Evolutionary conservation across 148 eudicot genomes (phyloP), one percentile per base, ranked within the genome.

Genomic region (Simmondsia chinensis): DNA sequence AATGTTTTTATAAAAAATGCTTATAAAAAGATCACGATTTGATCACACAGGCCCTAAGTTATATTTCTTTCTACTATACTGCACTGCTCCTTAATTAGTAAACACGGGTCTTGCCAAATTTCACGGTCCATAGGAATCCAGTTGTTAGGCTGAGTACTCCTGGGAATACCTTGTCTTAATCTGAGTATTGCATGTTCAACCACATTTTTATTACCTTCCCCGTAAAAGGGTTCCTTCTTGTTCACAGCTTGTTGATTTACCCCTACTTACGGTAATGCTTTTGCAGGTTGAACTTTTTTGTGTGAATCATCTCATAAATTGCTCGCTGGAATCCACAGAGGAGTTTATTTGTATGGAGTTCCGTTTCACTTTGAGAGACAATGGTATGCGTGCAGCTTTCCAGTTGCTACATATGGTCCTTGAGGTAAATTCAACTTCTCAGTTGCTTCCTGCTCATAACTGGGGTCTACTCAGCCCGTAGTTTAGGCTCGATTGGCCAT

Each of bases 351-450:
- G 96, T 64, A 86, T 93, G 99, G 99, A 93, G 66, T 86, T 93
- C 52, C 99, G 99, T 46, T 93, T 93, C 60, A 93, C 99, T 31
- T 56, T 87, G 61, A 75, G 99, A 73, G 99, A 86, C 50, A 72
- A 75, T 59, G 99, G 96, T 38, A 93, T 93, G 99, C 96, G 87
- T 51, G 99, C 99, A 40, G 99, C 96, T 51, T 93, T 93, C 60
- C 96, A 93, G 72, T 65, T 93, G 46, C 81, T 93, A 55, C 99
- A 93, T 70, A 93, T 93, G 99, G 99, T 93, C 28, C 99, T 93
- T 41, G 94, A 86, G 99, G 99, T 93, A 73, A 48, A 37, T 39
- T 41, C 6, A 9, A 31, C 24, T 13, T 30, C 19, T 62, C 21
- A 41, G 8, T 44, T 38, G 39, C 8, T 21, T 38, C 48, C 23